These are phyloP conservation scores for Blastobotrys capitulatus DNA, from an alignment of 1,139 yeast species.

Conservation along the genomic window DNA sequence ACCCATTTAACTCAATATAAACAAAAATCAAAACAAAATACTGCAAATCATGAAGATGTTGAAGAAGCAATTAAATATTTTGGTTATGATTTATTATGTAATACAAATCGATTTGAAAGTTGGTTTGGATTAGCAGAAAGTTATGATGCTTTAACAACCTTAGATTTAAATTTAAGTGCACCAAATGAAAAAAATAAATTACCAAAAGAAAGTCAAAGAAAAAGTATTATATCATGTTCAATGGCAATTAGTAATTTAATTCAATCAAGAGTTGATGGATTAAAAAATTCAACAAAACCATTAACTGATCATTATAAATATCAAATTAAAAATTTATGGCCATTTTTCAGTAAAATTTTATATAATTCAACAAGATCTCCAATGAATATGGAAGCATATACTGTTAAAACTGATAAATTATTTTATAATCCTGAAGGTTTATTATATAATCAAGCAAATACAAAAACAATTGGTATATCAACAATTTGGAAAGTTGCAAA, in stretches of 20 bases:
- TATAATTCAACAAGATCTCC: conserved; percentile 57
- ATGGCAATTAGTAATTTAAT: conserved; percentile 62
- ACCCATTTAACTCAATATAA: conserved; percentile 61
- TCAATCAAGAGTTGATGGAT: conserved; percentile 18
- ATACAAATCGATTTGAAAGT: conserved; percentile 67
- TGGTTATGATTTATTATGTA: conserved; percentile 59
- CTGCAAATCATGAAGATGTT: conserved; percentile 74
- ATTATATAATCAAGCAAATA: conserved; percentile 10
- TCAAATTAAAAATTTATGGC: conserved; percentile 47
- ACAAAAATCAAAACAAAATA: conserved; percentile 38
- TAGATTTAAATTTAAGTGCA: conserved; percentile 85
- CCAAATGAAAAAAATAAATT: conserved; percentile 57
- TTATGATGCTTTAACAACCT: conserved; percentile 74
- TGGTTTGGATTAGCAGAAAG: conserved; percentile 87
- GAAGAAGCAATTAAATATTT: conserved; percentile 67
- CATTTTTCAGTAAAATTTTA: conserved; percentile 53
- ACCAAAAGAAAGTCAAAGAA: conserved; percentile 45
- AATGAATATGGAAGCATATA: conserved; percentile 44
- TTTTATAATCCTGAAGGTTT: conserved; percentile 25
- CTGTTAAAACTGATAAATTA: conserved; percentile 22
- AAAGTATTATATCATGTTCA: conserved; percentile 64
- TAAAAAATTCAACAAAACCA: not conserved
- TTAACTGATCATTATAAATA: conserved; percentile 29
- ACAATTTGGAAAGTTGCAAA: conserved; percentile 17
- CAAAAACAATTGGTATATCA: conserved; percentile 9